These are phyloP conservation scores for Metschnikowia proteae DNA, from an alignment of 805 yeast species.

Conservation along the genomic window DNA sequence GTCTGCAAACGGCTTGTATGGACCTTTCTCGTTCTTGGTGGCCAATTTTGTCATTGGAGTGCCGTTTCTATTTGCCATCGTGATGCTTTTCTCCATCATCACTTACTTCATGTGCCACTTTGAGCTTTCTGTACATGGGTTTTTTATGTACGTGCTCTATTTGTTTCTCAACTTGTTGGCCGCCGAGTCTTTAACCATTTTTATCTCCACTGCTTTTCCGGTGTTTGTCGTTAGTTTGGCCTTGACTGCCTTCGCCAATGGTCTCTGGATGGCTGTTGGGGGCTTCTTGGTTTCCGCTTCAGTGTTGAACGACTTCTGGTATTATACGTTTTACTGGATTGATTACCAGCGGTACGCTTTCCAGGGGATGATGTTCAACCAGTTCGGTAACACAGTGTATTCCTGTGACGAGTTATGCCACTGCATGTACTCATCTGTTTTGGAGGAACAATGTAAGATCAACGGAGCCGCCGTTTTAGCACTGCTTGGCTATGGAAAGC, in stretches of 20 bases:
- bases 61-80: constrained; percentile 33
- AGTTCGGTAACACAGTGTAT: constrained; percentile 26
- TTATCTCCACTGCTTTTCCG: constrained; percentile 32
- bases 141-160: constrained; percentile 35
- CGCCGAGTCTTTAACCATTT: constrained; percentile 39
- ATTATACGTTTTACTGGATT: constrained; percentile 39
- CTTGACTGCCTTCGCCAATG: constrained; percentile 38
- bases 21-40: constrained; percentile 32
- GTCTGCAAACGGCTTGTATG: constrained; percentile 35
- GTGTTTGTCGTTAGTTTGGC: constrained; percentile 38
- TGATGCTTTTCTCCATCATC: constrained; percentile 29
- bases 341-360: constrained; percentile 40
- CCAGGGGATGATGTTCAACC: constrained; percentile 43
- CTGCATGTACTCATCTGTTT: constrained; percentile 30
- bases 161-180: constrained; percentile 37
- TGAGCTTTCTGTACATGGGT: constrained; percentile 25
- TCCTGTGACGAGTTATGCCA: constrained; percentile 31
- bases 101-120: constrained; percentile 36
- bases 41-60: constrained; percentile 35
- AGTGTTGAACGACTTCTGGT: constrained; percentile 36
- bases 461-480: constrained; percentile 32
- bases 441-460: constrained; percentile 28
- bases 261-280: constrained; percentile 44
- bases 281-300: constrained; percentile 37
- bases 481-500: constrained; percentile 26